Conservation (phyloP, 2,329 filamentous ascomycete species). For the Amauroascus verrucosus region DNA sequence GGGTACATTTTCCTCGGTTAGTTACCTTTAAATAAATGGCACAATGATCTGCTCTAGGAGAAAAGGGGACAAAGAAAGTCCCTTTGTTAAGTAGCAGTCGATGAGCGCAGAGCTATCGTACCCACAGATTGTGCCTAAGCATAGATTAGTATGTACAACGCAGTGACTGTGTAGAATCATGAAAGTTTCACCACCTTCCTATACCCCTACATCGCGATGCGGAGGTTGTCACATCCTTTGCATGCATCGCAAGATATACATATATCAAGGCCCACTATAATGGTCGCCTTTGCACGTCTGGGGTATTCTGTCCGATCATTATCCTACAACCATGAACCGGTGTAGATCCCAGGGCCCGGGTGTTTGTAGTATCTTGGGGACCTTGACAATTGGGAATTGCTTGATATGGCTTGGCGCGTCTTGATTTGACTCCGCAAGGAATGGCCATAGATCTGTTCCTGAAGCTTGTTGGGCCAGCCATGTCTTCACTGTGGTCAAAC, state of each 20-base stretch:
- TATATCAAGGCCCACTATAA: not conserved
- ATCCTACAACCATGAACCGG: not conserved
- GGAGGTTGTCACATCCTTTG: not conserved
- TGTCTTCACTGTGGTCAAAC: not conserved
- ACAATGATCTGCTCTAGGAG: too few species aligned
- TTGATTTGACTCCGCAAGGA: not conserved
- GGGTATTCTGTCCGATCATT: not conserved
- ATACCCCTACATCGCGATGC: not conserved
- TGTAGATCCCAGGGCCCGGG: not conserved
- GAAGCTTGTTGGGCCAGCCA: not conserved
- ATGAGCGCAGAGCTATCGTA: not conserved
- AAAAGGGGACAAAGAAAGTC: too few species aligned
- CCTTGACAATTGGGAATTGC: not conserved
- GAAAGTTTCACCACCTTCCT: not conserved
- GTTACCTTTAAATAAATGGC: too few species aligned
- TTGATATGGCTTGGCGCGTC: constrained; percentile 6
- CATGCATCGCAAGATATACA: not conserved
- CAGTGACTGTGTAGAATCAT: not conserved
- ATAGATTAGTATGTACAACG: too few species aligned
- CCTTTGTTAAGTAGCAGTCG: not conserved
- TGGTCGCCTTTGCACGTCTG: not conserved
- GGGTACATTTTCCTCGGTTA: too few species aligned
- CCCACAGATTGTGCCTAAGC: too few species aligned
- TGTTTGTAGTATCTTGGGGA: not conserved
- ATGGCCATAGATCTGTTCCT: not conserved